Evolutionary conservation across 108 stramenopile genomes (phyloP), one percentile per base, ranked within the genome.

Genomic region (Cafeteria roenbergensis): DNA sequence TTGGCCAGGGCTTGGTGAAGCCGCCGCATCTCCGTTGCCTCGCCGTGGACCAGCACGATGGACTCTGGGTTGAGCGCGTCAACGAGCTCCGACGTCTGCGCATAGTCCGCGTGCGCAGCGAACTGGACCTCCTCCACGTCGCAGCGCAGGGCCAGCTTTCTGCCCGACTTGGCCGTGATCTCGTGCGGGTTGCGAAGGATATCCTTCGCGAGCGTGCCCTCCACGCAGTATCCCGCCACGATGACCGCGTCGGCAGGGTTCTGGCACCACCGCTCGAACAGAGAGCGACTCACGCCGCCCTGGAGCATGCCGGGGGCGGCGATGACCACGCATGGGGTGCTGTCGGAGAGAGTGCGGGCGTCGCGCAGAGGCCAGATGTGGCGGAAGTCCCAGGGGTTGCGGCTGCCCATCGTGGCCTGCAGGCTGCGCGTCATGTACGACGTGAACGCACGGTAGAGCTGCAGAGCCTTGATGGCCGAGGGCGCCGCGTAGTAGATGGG

Each of bases 281-380:
- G 81, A 68, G 90, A 86, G 17, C 97, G 85, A 14, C 82, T 84
- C 4, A 93, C 92, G 59, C 97, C 97, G 61, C 76, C 78, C 68
- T 99, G 95, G 22, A 99, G 75, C 90, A 96, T 93, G n/a, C 97
- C 97, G 0, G 97, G 97, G 35, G 87, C 81, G 37, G 95, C 97
- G 72, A 99, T 86, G 32, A 96, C 97, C 6, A 99, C 97, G 29
- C 79, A 81, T 17, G 95, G 90, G 24, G 90, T 90, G 33, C 88
- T 76, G 72, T 91, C 90, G 55, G 85, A 83, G 79, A 93, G 87
- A 42, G 65, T 81, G 73, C 92, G 88, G 62, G 91, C 89, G 24
- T 78, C 76, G 67, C 87, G 87, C 36, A 95, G 69, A 64, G 88
- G 90, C 63, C 85, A 84, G 68, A 94, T 90, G 67, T 78, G 82